Evolutionary conservation across 768 basidiomycete species (phyloP).

Genomic region (Lentinula sp.): DNA sequence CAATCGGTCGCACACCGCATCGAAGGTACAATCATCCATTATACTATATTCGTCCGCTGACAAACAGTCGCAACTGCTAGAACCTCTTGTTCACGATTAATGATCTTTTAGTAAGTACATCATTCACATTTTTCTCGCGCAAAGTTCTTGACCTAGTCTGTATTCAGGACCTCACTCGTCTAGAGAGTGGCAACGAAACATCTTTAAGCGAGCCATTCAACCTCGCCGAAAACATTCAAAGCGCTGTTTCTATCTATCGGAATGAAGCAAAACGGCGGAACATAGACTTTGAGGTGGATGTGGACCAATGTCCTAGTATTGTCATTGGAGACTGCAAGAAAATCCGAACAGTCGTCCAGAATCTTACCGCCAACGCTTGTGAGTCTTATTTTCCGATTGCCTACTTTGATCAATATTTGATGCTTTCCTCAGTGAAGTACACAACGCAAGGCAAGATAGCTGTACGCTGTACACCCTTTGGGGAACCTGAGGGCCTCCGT

Average conservation of each 20-base stretch:
- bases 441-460: slow-evolving; percentile 56
- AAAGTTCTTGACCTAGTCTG: not conserved
- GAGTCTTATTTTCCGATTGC: slow-evolving; percentile 14
- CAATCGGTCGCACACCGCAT: slow-evolving; percentile 65
- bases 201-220: slow-evolving; percentile 76
- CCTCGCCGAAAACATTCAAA: slow-evolving; percentile 50
- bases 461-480: slow-evolving; percentile 46
- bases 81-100: slow-evolving; percentile 79
- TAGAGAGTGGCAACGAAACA: slow-evolving; percentile 70
- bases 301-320: slow-evolving; percentile 44
- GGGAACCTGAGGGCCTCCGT: slow-evolving; percentile 46
- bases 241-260: slow-evolving; percentile 56
- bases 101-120: slow-evolving; percentile 52
- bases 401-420: not conserved
- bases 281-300: slow-evolving; percentile 52
- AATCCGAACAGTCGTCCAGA: slow-evolving; percentile 71
- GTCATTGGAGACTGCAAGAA: slow-evolving; percentile 72
- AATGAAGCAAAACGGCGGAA: slow-evolving; percentile 61
- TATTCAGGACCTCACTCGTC: slow-evolving; percentile 60
- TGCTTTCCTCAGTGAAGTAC: slow-evolving; percentile 54
- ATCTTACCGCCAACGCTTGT: slow-evolving; percentile 73
- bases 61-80: slow-evolving; percentile 20
- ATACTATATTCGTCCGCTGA: not conserved
- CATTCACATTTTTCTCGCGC: not conserved
- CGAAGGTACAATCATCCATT: slow-evolving; percentile 37